A percentile compares a stretch with the other conserved stretches of the same genome.
These are phyloP conservation scores for Canariomyces notabilis DNA, from an alignment of 2,329 filamentous ascomycete species.

Conservation along the genomic window DNA sequence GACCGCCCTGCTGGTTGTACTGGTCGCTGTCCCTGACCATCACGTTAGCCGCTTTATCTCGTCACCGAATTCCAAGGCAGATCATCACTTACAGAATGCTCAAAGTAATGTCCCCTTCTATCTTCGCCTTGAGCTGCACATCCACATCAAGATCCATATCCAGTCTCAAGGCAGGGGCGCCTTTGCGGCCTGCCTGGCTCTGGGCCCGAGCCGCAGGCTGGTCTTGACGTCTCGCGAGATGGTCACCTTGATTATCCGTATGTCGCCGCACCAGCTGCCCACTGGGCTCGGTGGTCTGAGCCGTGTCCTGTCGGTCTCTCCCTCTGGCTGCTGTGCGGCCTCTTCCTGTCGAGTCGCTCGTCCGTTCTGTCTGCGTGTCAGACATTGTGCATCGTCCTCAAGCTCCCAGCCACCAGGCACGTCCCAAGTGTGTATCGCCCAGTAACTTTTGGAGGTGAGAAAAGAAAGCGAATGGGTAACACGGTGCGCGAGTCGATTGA, in stretches of 20 bases:
- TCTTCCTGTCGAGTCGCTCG: neutral
- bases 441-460: too few species aligned
- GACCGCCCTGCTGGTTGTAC: neutral
- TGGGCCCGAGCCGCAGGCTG: neutral
- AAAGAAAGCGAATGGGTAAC: too few species aligned
- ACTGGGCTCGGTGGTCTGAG: too few species aligned
- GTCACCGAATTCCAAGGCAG: neutral
- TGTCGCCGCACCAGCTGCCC: too few species aligned
- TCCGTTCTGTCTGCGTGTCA: neutral
- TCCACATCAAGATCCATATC: constrained; percentile 26
- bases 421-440: too few species aligned
- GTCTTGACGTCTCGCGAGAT: neutral
- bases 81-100: constrained; percentile 17
- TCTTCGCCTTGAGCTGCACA: constrained; percentile 22
- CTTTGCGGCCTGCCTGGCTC: constrained; percentile 3
- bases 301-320: neutral
- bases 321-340: neutral
- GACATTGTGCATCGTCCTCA: neutral
- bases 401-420: neutral
- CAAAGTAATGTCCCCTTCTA: constrained; percentile 21
- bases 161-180: constrained; percentile 21
- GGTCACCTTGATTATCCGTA: neutral
- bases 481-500: too few species aligned
- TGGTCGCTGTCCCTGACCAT: constrained; percentile 2
- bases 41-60: neutral